Evolutionary conservation across 805 yeast species (phyloP).

Genomic region (Starmera quercuum): DNA sequence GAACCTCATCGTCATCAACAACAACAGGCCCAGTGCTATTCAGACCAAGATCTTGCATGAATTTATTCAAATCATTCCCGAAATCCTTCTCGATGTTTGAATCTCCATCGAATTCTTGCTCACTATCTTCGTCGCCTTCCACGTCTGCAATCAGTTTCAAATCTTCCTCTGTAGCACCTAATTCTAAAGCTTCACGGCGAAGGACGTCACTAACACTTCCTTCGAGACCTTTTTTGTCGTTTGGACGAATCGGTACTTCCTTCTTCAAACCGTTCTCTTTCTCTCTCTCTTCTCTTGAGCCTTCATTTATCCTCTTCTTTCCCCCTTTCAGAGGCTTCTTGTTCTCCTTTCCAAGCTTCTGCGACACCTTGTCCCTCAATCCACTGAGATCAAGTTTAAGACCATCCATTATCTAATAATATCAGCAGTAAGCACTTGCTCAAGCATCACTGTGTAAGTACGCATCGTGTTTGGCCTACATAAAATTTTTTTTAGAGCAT

Average conservation of each 20-base stretch:
- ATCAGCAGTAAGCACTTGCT: too few relatives aligned
- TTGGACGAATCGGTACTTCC: too few relatives aligned
- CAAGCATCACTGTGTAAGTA: too few relatives aligned
- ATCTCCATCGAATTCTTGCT: constrained; percentile 29
- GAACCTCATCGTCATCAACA: constrained; percentile 30
- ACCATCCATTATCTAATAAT: constrained; percentile 13
- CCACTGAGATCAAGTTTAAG: constrained; percentile 33
- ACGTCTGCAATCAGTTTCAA: constrained; percentile 52
- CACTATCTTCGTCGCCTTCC: constrained; percentile 38
- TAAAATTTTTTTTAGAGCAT: too few relatives aligned
- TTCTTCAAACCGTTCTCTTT: constrained; percentile 13
- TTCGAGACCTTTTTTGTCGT: too few relatives aligned
- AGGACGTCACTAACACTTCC: constrained; percentile 22
- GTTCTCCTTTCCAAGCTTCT: constrained; percentile 32
- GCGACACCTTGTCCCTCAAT: constrained; percentile 56
- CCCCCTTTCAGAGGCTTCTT: constrained; percentile 14
- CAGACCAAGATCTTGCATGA: constrained; percentile 65
- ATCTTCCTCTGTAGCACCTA: constrained; percentile 88
- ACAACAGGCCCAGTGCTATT: constrained; percentile 29
- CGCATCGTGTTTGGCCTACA: too few relatives aligned
- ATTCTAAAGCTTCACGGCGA: constrained; percentile 65
- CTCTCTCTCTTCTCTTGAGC: constrained; percentile 15
- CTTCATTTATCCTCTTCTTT: constrained; percentile 17
- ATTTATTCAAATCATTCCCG: constrained; percentile 45
- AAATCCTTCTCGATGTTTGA: constrained; percentile 32